Conservation (phyloP, 2,329 filamentous ascomycete species). For the Fusarium sp. region DNA sequence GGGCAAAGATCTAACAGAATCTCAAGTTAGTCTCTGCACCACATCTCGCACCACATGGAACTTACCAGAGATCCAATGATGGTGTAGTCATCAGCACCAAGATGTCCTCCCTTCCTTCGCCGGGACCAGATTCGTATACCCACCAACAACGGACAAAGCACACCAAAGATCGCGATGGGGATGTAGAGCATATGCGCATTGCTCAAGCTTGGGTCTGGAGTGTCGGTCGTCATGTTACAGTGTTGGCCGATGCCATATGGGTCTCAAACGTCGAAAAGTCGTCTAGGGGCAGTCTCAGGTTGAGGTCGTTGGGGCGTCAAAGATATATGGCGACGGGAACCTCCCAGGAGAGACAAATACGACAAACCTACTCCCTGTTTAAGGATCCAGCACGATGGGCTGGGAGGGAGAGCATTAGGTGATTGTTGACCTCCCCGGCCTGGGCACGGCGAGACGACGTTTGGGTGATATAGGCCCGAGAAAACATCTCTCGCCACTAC, state of each 20-base stretch:
- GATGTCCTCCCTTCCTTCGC: constrained; percentile 30
- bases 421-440: constrained; percentile 10
- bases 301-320: constrained; percentile 19
- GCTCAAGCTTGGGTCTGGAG: constrained; percentile 29
- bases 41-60: not conserved
- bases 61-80: constrained; percentile 38
- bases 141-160: constrained; percentile 39
- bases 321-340: constrained; percentile 31
- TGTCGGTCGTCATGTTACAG: constrained; percentile 19
- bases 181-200: constrained; percentile 43
- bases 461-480: constrained; percentile 25
- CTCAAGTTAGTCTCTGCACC: not conserved
- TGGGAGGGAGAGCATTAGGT: not conserved
- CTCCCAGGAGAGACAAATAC: constrained; percentile 3
- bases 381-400: not conserved
- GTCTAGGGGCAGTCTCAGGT: constrained; percentile 22
- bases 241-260: constrained; percentile 24
- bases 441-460: constrained; percentile 3
- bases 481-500: constrained; percentile 18
- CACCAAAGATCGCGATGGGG: constrained; percentile 41
- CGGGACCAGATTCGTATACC: constrained; percentile 38
- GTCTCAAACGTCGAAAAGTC: constrained; percentile 10
- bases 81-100: constrained; percentile 41
- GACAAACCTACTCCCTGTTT: constrained; percentile 7
- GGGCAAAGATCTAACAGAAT: constrained; percentile 18